These are phyloP conservation scores for Clitopilus passeckerianus DNA, from an alignment of 768 basidiomycete genomes.

Conservation along the genomic window DNA sequence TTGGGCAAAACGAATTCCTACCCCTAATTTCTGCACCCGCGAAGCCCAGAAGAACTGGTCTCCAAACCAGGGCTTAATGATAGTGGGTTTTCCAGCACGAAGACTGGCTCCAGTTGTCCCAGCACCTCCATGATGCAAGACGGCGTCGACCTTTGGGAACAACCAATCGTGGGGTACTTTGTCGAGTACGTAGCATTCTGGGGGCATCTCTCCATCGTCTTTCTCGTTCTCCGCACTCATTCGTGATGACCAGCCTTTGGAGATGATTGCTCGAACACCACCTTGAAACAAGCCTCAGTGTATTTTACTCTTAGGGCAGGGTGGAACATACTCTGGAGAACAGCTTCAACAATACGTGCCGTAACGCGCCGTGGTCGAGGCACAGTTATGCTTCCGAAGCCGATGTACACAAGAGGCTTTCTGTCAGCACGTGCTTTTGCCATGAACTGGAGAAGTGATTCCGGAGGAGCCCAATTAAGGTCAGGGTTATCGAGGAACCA, in stretches of 20 bases:
- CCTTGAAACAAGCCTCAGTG: slow-evolving; percentile 24
- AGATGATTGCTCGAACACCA: slow-evolving; percentile 61
- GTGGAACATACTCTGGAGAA: slow-evolving; percentile 44
- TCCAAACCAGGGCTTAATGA: slow-evolving; percentile 71
- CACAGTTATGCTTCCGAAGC: slow-evolving; percentile 68
- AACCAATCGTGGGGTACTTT: slow-evolving; percentile 68
- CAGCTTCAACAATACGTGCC: slow-evolving; percentile 51
- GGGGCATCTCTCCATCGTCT: slow-evolving; percentile 41
- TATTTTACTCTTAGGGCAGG: neutral
- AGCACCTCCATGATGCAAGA: slow-evolving; percentile 65
- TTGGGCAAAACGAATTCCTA: slow-evolving; percentile 25
- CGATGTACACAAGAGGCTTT: slow-evolving; percentile 66
- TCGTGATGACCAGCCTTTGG: slow-evolving; percentile 63
- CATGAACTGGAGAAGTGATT: slow-evolving; percentile 48
- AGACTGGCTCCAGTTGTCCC: slow-evolving; percentile 68
- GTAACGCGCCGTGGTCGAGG: slow-evolving; percentile 53
- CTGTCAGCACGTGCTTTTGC: slow-evolving; percentile 45
- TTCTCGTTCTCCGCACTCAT: slow-evolving; percentile 35
- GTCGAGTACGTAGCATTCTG: slow-evolving; percentile 51
- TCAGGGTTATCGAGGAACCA: slow-evolving; percentile 69
- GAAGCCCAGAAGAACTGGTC: slow-evolving; percentile 66
- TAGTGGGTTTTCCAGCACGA: slow-evolving; percentile 58
- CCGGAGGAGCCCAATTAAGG: slow-evolving; percentile 48
- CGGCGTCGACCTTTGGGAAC: slow-evolving; percentile 57
- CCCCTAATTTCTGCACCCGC: slow-evolving; percentile 58